Evolutionary conservation across 257 asterid genomes (phyloP).

Genomic region (Fraxinus excelsior): DNA sequence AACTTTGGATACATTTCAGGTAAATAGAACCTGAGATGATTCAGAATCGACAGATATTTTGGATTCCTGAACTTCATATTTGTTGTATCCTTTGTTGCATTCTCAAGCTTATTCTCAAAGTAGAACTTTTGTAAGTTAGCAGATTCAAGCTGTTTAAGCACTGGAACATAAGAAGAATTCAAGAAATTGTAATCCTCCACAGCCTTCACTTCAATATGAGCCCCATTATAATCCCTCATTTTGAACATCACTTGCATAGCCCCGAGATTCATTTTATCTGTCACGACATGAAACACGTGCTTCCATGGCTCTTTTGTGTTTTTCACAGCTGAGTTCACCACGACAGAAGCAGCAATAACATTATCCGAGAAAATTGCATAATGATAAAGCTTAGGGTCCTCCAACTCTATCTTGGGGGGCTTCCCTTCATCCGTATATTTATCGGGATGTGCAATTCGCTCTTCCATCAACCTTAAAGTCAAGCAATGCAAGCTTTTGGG

Average conservation of each 20-base stretch:
- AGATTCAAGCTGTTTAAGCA: slow-evolving; percentile 72
- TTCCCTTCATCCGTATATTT: slow-evolving; percentile 69
- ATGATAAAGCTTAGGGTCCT: slow-evolving; percentile 73
- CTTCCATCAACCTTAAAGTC: slow-evolving; percentile 79
- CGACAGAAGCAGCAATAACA: slow-evolving; percentile 81
- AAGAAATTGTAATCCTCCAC: slow-evolving; percentile 75
- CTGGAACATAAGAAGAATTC: slow-evolving; percentile 76
- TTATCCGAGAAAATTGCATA: slow-evolving; percentile 82
- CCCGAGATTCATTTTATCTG: slow-evolving; percentile 82
- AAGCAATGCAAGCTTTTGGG: slow-evolving; percentile 83
- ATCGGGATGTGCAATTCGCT: slow-evolving; percentile 73
- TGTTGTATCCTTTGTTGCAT: slow-evolving; percentile 77
- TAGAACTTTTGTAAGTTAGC: slow-evolving; percentile 67
- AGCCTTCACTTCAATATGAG: slow-evolving; percentile 76
- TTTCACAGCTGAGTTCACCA: slow-evolving; percentile 74
- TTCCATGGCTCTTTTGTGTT: slow-evolving; percentile 68
- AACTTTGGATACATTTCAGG: slow-evolving; percentile 80
- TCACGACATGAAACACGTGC: slow-evolving; percentile 81
- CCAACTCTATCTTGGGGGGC: slow-evolving; percentile 60
- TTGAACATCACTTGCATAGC: slow-evolving; percentile 82
- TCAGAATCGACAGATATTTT: slow-evolving; percentile 67
- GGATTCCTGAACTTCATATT: slow-evolving; percentile 86
- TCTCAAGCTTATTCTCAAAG: slow-evolving; percentile 71
- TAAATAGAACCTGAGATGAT: slow-evolving; percentile 75
- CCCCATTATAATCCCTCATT: slow-evolving; percentile 68